Base-by-base conservation (phyloP, 176 grass and related monocot genomes). In the Zizania latifolia region DNA sequence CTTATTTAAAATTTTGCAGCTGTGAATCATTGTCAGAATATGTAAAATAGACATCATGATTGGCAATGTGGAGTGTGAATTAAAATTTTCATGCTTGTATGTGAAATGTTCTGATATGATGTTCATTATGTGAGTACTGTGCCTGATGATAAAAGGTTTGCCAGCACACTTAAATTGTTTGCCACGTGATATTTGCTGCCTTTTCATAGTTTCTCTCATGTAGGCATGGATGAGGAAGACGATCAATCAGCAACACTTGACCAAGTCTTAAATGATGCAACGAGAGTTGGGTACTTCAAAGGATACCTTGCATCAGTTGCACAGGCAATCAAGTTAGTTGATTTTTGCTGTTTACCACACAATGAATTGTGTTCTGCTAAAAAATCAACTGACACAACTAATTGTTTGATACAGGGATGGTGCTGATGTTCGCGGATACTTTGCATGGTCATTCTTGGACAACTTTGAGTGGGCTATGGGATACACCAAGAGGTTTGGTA, bases 171-270 rank as follows among this genome's bases (percentile, higher is more conserved):
- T 46, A 65, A 29, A 61, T 36, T 55, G 2, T 39, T 24, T 46
- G 37, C 30, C 5, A 24, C 26, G 13, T 62, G 10, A 78, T 78
- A 38, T 67, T 65, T 66, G 3, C 19, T 82, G 11, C n/a, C 16
- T 43, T 85, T 69, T 67, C 28, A 14, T 59, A 43, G 61, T 63
- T 56, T 84, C 1, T 63, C 74, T 40, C 27, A 14, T 78, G 12
- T 62, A 99, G 95, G 95, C 62, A 99, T 99, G 95, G 95, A 99
- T 88, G 86, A 99, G 37, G 95, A 99, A 87, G 91, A 99, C 8
- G 60, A 71, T 65, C 86, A 83, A 66, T 82, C 87, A 32, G 86
- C 82, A 70, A 70, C 58, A 1, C 72, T 88, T 61, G 83, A 85
- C 12, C 86, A 99, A 54, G 48, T 70, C 6, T 75, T 99, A 76